Percentiles rank a stretch among this genome's conserved stretches.
Evolutionary conservation across 495 filamentous ascomycete species (phyloP).

Genomic region (Rhizodiscina lignyota): DNA sequence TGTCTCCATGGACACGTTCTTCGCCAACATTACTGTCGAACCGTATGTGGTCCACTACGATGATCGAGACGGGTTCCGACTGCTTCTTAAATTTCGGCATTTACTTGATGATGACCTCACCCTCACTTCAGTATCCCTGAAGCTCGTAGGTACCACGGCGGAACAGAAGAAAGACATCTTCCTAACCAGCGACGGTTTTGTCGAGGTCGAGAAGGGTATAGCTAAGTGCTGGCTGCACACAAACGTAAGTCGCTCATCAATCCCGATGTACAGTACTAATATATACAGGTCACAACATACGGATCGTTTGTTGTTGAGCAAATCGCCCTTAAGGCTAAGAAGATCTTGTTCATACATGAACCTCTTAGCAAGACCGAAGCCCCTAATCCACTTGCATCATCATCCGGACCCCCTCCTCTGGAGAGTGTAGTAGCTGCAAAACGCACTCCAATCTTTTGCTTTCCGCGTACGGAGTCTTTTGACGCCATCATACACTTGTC

Average conservation of each 20-base stretch:
- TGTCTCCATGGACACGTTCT: conserved; percentile 55
- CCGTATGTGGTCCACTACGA: conserved; percentile 52
- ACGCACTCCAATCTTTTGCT: too few species aligned
- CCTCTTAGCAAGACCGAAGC: conserved; percentile 17
- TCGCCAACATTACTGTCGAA: conserved; percentile 51
- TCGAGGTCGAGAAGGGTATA: conserved; percentile 48
- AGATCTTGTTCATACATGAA: conserved; percentile 53
- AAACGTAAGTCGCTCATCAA: conserved; percentile 12
- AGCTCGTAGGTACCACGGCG: neutral
- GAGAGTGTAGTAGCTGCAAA: too few species aligned
- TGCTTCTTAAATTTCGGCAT: conserved; percentile 54
- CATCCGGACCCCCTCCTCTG: too few species aligned
- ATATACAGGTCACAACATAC: conserved; percentile 42
- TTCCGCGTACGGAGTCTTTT: conserved; percentile 27
- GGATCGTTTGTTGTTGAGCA: conserved; percentile 65
- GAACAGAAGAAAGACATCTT: too few species aligned
- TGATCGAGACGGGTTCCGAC: conserved; percentile 60
- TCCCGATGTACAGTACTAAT: too few species aligned
- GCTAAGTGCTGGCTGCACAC: too few species aligned
- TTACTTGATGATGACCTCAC: conserved; percentile 44
- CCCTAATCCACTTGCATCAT: conserved; percentile 12
- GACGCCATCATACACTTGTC: conserved; percentile 32
- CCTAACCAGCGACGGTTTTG: too few species aligned
- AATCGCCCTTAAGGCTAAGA: conserved; percentile 47
- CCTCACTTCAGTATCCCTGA: neutral